Evolutionary conservation across 179 eudicot genomes (phyloP).

Genomic region (Beta macrorhiza): DNA sequence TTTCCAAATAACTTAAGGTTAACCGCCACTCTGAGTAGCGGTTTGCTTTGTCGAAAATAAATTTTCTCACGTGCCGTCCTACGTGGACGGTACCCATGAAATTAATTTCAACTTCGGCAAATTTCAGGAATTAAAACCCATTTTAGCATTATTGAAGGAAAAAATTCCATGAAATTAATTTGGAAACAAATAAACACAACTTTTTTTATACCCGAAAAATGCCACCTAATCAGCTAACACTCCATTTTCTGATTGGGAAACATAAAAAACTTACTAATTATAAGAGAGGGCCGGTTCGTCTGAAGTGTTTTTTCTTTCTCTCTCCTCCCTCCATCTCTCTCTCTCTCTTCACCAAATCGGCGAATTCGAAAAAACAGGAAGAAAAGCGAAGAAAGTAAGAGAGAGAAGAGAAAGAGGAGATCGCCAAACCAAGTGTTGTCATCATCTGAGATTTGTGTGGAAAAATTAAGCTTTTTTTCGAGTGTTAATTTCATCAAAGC

Average conservation of each 20-base stretch:
- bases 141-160: no score
- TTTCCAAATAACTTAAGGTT: no score
- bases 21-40: no score
- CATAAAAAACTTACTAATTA: slow-evolving; percentile 4
- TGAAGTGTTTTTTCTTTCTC: neutral
- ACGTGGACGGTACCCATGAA: no score
- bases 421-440: neutral
- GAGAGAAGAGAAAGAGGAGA: neutral
- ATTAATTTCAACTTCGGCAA: no score
- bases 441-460: slow-evolving; percentile 5
- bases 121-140: no score
- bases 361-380: slow-evolving; percentile 19
- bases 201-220: neutral
- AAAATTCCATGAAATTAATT: no score
- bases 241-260: neutral
- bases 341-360: slow-evolving; percentile 20
- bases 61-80: no score
- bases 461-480: neutral
- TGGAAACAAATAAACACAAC: neutral
- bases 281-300: slow-evolving; percentile 20
- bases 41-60: no score
- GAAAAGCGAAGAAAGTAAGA: neutral
- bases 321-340: neutral
- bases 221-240: neutral
- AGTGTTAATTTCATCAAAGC: neutral